Evolutionary conservation across 495 filamentous ascomycete species (phyloP).

Genomic region (Xylaria nigripes): DNA sequence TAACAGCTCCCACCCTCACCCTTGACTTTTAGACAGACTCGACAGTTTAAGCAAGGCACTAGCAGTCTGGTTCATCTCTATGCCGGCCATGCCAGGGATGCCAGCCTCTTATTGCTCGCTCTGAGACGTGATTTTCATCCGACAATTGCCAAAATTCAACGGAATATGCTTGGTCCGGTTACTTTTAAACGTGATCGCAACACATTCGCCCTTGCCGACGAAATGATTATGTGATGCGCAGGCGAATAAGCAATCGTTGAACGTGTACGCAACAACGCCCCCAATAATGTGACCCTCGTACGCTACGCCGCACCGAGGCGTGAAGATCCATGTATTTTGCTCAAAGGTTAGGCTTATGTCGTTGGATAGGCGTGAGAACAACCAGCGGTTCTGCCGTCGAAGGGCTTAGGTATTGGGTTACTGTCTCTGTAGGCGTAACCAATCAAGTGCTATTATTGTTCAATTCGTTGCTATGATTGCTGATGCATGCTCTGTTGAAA

Average conservation of each 20-base stretch:
- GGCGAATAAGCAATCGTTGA: constrained; percentile 16
- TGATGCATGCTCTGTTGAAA: constrained; percentile 1
- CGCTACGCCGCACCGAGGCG: constrained; percentile 12
- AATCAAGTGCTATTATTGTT: too few relatives aligned
- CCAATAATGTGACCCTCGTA: constrained; percentile 8
- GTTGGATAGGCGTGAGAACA: background rate
- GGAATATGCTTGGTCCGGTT: constrained; percentile 1
- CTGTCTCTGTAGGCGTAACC: too few relatives aligned
- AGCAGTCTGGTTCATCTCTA: too few relatives aligned
- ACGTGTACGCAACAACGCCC: constrained; percentile 15
- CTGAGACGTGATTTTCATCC: background rate
- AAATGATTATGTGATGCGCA: constrained; percentile 17
- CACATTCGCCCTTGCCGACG: constrained; percentile 4
- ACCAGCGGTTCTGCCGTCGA: background rate
- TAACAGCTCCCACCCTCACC: too few relatives aligned
- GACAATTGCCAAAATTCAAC: constrained; percentile 5
- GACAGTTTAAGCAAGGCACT: too few relatives aligned
- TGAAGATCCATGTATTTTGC: constrained; percentile 4
- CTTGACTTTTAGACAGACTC: too few relatives aligned
- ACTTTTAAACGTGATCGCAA: constrained; percentile 7
- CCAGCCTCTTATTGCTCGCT: too few relatives aligned
- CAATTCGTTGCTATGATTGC: background rate
- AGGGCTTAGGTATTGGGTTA: too few relatives aligned
- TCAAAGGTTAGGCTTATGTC: constrained; percentile 4
- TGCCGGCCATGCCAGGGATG: too few relatives aligned